Percentiles rank a stretch among this genome's conserved stretches.
These are phyloP conservation scores for Linnemannia elongata DNA, from an alignment of 192 early-diverging fungal species.

Conservation along the genomic window DNA sequence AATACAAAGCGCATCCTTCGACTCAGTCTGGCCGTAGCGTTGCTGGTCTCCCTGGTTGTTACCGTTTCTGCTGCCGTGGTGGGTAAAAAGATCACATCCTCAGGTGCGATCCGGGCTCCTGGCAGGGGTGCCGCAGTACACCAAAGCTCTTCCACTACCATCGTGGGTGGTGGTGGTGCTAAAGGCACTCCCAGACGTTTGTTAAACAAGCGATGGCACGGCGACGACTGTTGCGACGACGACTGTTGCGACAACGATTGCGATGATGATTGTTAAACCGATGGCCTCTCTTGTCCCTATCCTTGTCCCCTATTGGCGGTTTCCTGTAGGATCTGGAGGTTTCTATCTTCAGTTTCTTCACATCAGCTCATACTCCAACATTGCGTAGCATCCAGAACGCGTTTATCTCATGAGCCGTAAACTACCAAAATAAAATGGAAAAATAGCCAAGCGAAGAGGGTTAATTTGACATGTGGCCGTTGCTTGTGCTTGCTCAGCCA, in stretches of 20 bases:
- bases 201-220: conserved; percentile 7
- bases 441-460: background rate
- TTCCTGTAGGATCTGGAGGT: no score
- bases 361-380: no score
- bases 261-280: background rate
- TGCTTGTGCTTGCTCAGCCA: background rate
- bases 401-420: background rate
- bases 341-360: no score
- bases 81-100: background rate
- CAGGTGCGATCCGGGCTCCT: background rate
- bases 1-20: background rate
- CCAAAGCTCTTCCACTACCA: background rate
- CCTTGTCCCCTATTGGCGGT: background rate
- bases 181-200: background rate
- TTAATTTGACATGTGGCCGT: background rate
- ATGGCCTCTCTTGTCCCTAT: background rate
- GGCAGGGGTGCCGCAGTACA: background rate
- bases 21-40: background rate
- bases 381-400: no score
- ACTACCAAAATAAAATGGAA: background rate
- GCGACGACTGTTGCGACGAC: background rate
- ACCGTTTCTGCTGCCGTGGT: background rate
- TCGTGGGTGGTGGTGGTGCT: background rate
- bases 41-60: background rate
- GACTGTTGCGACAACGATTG: background rate